Base-by-base conservation (phyloP, 1,284 basidiomycete species). In the Quambalaria eucalypti region DNA sequence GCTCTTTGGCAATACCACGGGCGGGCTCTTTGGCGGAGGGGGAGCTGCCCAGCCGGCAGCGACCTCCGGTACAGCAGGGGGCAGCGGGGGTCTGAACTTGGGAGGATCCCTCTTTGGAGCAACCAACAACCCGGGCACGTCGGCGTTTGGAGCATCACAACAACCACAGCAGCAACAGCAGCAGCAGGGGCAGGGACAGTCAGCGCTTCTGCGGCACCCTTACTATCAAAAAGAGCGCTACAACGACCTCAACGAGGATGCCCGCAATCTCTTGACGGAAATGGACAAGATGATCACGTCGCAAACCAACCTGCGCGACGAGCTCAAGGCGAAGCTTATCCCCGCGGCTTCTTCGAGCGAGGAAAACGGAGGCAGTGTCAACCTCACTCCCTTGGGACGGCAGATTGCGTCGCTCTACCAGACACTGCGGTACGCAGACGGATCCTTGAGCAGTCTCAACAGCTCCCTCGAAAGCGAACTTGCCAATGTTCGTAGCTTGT, bases 141-240 rank as follows among this genome's bases (percentile, higher is more conserved):
- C 42, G 16, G 2, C 42, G 5, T 54, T 54, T 28, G 52, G 52
- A n/a, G 59, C 59, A 3, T 19, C 50, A 10, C 46, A 58, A 16
- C 16, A 51, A 5, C 54, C 54, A 19, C 30, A 44, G 2, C 47
- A 50, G 8, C 40, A 60, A 12, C 25, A 48, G n/a, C 39, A 54
- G 29, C 59, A 54, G 12, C 51, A 49, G 40, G 62, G 56, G 2
- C 57, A 60, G 5, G 33, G 42, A 16, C 42, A 33, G 8, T 42
- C 28, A 16, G 40, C 67, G 1, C 69, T 75, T 28, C 19, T 57
- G 4, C 62, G 62, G 8, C 60, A 65, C 54, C 57, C 59, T 0
- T 75, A 63, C 57, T 65, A 70, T 33, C 70, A 73, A 40, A 65
- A 65, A 21, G 71, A 74, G 48, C 61, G 70, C 19, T 75, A 68